Percentiles rank a stretch among this genome's conserved stretches.
phyloP scores from a whole-genome alignment of 495 filamentous ascomycete species.

The Penicillium samsonianum region DNA sequence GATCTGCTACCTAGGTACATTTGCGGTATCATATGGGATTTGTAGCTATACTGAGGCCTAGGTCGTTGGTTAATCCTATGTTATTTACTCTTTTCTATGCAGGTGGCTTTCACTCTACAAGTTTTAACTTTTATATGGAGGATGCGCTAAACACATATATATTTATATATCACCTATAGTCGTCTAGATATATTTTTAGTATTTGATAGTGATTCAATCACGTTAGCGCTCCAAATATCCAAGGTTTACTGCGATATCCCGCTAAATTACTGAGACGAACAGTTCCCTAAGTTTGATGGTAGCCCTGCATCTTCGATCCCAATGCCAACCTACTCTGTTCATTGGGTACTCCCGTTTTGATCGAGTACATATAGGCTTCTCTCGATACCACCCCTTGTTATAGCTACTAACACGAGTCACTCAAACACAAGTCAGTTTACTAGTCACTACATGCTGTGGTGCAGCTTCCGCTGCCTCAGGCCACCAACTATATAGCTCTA shows the following conservation, averaged over 20 bases:
- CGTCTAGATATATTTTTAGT: not conserved
- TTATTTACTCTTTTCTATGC: too few species aligned
- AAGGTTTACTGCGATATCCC: not conserved
- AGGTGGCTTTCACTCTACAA: too few species aligned
- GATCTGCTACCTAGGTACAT: too few species aligned
- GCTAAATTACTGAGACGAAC: not conserved
- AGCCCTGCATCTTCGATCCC: not conserved
- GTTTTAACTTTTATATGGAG: not conserved
- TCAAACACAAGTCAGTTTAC: not conserved
- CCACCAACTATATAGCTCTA: not conserved
- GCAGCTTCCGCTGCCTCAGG: not conserved
- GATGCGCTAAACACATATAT: not conserved
- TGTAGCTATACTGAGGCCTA: too few species aligned
- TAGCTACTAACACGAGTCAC: not conserved
- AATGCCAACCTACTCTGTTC: not conserved
- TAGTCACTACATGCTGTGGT: too few species aligned
- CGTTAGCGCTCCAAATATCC: not conserved
- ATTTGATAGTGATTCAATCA: not conserved
- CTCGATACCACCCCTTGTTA: not conserved
- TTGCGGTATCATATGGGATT: too few species aligned
- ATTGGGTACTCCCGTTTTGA: not conserved
- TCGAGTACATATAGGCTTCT: not conserved
- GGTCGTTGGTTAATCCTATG: too few species aligned
- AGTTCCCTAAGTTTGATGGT: not conserved
- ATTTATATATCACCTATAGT: not conserved